These are phyloP conservation scores for Suhomyces coccinellae DNA, from an alignment of 1,139 yeast species.

Conservation along the genomic window DNA sequence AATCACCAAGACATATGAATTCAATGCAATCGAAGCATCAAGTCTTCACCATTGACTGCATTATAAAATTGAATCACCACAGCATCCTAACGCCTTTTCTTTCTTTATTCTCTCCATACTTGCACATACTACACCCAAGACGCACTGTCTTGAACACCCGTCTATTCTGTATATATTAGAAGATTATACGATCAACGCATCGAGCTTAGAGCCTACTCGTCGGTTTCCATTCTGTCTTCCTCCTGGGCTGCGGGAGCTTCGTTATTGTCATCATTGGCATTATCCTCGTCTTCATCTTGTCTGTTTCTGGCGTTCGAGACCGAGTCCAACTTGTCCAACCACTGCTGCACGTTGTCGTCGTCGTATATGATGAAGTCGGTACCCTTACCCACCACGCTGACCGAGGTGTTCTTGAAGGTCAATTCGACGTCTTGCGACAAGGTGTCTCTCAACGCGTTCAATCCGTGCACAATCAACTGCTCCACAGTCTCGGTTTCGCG, in stretches of 20 bases:
- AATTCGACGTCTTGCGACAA: slow-evolving; percentile 92
- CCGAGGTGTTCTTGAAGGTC: slow-evolving; percentile 79
- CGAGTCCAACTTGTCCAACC: slow-evolving; percentile 70
- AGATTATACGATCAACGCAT: slow-evolving; percentile 7
- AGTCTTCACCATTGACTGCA: not conserved
- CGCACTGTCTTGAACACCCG: not conserved
- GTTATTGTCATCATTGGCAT: slow-evolving; percentile 29
- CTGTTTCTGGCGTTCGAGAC: slow-evolving; percentile 53
- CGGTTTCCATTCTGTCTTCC: slow-evolving; percentile 58
- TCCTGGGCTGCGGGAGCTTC: slow-evolving; percentile 18
- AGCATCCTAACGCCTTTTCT: no score
- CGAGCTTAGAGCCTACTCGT: slow-evolving; percentile 29
- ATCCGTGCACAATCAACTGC: slow-evolving; percentile 80
- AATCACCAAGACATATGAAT: no score
- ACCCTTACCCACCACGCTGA: slow-evolving; percentile 87
- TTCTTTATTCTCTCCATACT: no score
- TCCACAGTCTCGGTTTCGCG: slow-evolving; percentile 60
- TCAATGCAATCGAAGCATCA: not conserved
- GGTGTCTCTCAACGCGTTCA: slow-evolving; percentile 91
- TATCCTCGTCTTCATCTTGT: slow-evolving; percentile 42
- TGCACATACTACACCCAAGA: not conserved
- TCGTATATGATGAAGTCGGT: slow-evolving; percentile 74
- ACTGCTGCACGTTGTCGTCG: slow-evolving; percentile 80
- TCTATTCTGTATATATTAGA: slow-evolving; percentile 10
- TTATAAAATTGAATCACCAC: no score